Conservation (phyloP, 1,139 yeast genomes). For the Yamadazyma spencermartinsiae region DNA sequence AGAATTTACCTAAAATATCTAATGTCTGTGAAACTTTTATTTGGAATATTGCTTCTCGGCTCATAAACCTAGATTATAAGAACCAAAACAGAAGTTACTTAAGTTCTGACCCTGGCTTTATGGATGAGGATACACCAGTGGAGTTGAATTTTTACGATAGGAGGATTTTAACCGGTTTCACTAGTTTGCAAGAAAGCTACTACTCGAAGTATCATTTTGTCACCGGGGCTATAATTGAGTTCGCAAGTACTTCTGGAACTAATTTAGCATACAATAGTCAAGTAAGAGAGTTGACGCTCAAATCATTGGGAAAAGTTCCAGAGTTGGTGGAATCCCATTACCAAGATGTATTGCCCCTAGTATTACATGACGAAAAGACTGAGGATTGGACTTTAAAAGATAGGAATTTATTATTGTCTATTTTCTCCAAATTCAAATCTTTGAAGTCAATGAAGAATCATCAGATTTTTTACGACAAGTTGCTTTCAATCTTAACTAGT, state of each 20-base stretch:
- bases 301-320: constrained; percentile 56
- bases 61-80: constrained; percentile 36
- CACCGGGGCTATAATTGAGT: constrained; percentile 32
- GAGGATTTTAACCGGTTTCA: constrained; percentile 30
- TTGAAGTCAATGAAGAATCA: constrained; percentile 55
- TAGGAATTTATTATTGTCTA: constrained; percentile 56
- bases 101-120: constrained; percentile 8
- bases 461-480: constrained; percentile 52
- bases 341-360: constrained; percentile 53
- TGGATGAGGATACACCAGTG: constrained; percentile 16
- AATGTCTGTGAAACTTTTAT: constrained; percentile 45
- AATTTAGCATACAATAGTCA: constrained; percentile 34
- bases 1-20: constrained; percentile 52
- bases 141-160: constrained; percentile 34
- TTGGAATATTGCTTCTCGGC: constrained; percentile 55
- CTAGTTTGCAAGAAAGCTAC: constrained; percentile 20
- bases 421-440: constrained; percentile 66
- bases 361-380: constrained; percentile 33
- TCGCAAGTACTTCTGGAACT: constrained; percentile 34
- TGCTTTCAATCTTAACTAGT: constrained; percentile 62
- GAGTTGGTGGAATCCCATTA: constrained; percentile 66
- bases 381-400: constrained; percentile 61
- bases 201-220: constrained; percentile 24
- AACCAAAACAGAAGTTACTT: constrained; percentile 20
- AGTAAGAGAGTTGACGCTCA: constrained; percentile 49